Evolutionary conservation across 2,329 filamentous ascomycete species (phyloP).

Genomic region (Colletotrichum gigasporum): DNA sequence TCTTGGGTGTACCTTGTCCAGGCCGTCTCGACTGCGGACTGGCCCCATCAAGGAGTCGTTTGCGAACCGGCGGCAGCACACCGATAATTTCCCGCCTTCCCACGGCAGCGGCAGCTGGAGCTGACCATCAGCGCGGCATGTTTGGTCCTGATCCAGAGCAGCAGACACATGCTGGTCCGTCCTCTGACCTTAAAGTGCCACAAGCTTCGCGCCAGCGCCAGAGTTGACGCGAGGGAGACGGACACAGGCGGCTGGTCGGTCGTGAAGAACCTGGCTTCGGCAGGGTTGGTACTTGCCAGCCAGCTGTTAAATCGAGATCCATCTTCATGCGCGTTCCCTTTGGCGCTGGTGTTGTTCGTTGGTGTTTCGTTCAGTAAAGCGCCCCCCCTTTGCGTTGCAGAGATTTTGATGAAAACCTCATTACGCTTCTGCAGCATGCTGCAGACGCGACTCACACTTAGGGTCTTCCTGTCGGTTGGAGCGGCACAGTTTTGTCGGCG

Average conservation of each 20-base stretch:
- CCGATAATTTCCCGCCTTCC: constrained; percentile 4
- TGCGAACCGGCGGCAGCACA: not conserved
- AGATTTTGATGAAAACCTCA: constrained; percentile 16
- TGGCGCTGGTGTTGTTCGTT: not conserved
- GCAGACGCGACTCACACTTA: not conserved
- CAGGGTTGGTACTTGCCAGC: not conserved
- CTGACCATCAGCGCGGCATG: not conserved
- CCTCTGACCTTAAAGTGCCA: not conserved
- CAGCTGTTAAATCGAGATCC: constrained; percentile 5
- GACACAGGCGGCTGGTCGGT: not conserved
- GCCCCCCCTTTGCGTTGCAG: constrained; percentile 23
- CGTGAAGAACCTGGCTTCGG: not conserved
- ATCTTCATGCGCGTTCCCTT: not conserved
- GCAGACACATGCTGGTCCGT: not conserved
- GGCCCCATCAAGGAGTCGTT: not conserved
- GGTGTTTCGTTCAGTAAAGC: not conserved
- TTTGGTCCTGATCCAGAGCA: constrained; percentile 1
- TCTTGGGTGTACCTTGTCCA: constrained; percentile 25
- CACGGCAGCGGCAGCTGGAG: not conserved
- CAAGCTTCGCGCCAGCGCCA: not conserved
- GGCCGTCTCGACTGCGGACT: not conserved
- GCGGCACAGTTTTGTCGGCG: not conserved
- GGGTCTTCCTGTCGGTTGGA: constrained; percentile 7
- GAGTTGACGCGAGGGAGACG: constrained; percentile 1
- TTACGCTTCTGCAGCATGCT: constrained; percentile 31